Conservation (phyloP, 2,329 filamentous ascomycete species). For the Fusarium sp. region DNA sequence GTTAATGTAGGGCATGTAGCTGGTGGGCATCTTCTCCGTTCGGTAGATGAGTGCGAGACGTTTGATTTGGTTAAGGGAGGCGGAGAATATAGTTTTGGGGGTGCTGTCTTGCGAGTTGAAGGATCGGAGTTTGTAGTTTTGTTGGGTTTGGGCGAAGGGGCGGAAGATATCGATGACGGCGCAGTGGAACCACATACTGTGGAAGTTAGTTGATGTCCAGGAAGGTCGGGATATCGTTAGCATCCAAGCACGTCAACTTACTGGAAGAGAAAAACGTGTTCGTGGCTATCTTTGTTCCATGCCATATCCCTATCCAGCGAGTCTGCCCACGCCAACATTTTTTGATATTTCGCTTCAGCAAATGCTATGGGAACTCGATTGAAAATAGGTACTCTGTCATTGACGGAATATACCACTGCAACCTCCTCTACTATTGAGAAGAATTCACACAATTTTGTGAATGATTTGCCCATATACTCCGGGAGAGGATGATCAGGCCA, state of each 20-base stretch:
- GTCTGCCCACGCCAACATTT: neutral
- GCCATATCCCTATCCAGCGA: neutral
- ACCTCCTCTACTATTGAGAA: neutral
- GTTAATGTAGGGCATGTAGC: constrained; percentile 16
- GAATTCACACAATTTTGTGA: neutral
- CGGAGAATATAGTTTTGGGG: neutral
- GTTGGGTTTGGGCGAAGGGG: neutral
- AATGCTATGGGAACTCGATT: neutral
- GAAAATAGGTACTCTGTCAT: rapidly evolving
- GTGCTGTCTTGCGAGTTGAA: constrained; percentile 4
- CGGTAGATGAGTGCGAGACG: neutral
- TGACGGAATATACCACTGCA: neutral
- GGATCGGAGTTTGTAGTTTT: neutral
- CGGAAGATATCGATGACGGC: constrained; percentile 8
- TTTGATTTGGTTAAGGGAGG: constrained; percentile 5
- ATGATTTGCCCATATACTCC: constrained; percentile 1
- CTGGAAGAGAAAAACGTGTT: neutral
- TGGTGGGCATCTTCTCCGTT: neutral
- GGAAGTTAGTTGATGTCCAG: neutral
- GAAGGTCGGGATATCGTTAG: rapidly evolving
- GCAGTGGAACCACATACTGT: constrained; percentile 10
- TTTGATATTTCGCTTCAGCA: constrained; percentile 11
- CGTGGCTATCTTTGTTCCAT: neutral
- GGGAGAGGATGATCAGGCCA: neutral
- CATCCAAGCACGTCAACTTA: neutral